Conservation (phyloP, 768 basidiomycete species). For the Hygrophorus russula region DNA sequence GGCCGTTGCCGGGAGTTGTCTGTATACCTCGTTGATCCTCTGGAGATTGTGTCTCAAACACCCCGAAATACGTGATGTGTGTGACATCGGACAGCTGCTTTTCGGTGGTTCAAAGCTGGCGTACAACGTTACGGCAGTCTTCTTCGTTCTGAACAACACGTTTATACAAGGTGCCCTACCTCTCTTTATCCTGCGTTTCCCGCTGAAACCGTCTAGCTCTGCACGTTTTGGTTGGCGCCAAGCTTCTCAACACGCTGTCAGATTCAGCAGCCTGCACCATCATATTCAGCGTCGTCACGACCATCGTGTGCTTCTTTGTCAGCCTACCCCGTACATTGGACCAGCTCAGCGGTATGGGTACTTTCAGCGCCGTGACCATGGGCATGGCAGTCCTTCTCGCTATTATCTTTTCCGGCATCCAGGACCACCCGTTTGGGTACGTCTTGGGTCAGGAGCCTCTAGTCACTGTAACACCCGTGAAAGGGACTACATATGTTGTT, state of each 20-base stretch:
- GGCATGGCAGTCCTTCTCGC: slow-evolving; percentile 32
- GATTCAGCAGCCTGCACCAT: slow-evolving; percentile 30
- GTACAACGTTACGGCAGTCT: slow-evolving; percentile 37
- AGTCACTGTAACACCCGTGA: slow-evolving; percentile 23
- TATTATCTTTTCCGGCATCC: slow-evolving; percentile 28
- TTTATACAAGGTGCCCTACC: slow-evolving; percentile 33
- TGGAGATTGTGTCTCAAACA: slow-evolving; percentile 39
- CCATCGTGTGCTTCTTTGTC: slow-evolving; percentile 28
- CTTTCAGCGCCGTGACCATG: slow-evolving; percentile 33
- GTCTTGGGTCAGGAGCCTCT: slow-evolving; percentile 23
- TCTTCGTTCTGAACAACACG: slow-evolving; percentile 45
- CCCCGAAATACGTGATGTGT: slow-evolving; percentile 37
- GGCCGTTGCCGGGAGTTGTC: slow-evolving; percentile 24
- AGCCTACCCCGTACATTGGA: slow-evolving; percentile 32
- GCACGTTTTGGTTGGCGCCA: slow-evolving; percentile 34
- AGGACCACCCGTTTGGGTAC: slow-evolving; percentile 31
- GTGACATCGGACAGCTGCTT: slow-evolving; percentile 37
- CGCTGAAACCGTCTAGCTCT: slow-evolving; percentile 17
- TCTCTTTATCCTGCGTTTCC: not conserved
- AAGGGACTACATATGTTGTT: slow-evolving; percentile 27
- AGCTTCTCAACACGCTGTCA: slow-evolving; percentile 33
- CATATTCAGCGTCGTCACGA: slow-evolving; percentile 22
- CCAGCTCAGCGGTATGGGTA: slow-evolving; percentile 28
- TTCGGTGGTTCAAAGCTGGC: slow-evolving; percentile 35
- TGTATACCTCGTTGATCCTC: slow-evolving; percentile 36